A percentile compares a stretch with the other conserved stretches of the same genome.
Evolutionary conservation across 2,329 filamentous ascomycete species (phyloP).

Genomic region (Clonostachys chloroleuca): DNA sequence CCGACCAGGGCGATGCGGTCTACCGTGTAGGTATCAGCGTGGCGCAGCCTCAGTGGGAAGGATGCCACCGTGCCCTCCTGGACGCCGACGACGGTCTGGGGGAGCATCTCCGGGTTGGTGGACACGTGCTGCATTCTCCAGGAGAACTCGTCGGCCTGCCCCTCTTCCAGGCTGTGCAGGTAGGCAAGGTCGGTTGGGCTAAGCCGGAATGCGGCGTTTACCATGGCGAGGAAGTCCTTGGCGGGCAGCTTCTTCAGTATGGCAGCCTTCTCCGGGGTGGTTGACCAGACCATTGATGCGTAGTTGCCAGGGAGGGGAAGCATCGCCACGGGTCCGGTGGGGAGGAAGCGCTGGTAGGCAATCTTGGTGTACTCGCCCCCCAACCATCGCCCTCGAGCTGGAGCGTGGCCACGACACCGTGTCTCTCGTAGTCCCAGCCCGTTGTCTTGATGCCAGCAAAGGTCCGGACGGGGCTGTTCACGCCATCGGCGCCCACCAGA

Average conservation of each 20-base stretch:
- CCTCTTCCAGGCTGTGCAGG: conserved; percentile 61
- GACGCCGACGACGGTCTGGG: conserved; percentile 63
- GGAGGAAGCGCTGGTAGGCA: conserved; percentile 93
- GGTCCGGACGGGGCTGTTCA: conserved; percentile 85
- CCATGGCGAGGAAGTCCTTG: conserved; percentile 75
- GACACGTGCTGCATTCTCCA: conserved; percentile 77
- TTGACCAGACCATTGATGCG: conserved; percentile 92
- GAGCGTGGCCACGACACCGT: conserved; percentile 88
- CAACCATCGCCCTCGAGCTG: conserved; percentile 60
- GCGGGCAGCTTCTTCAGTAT: conserved; percentile 71
- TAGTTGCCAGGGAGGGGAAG: conserved; percentile 81
- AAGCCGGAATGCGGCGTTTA: conserved; percentile 91
- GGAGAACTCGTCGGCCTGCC: conserved; percentile 69
- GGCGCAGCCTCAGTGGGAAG: conserved; percentile 86
- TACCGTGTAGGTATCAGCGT: conserved; percentile 89
- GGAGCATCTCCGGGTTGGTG: conserved; percentile 48
- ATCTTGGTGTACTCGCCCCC: conserved; percentile 56
- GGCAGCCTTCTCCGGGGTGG: conserved; percentile 73
- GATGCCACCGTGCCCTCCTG: conserved; percentile 80
- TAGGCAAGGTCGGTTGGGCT: conserved; percentile 75
- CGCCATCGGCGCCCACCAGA: conserved; percentile 88
- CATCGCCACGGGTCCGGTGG: conserved; percentile 86
- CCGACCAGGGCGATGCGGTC: conserved; percentile 90
- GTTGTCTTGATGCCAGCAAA: conserved; percentile 83
- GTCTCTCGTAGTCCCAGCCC: conserved; percentile 90